phyloP scores from a whole-genome alignment of 441 rosid genomes.

The Gossypium gossypioides region DNA sequence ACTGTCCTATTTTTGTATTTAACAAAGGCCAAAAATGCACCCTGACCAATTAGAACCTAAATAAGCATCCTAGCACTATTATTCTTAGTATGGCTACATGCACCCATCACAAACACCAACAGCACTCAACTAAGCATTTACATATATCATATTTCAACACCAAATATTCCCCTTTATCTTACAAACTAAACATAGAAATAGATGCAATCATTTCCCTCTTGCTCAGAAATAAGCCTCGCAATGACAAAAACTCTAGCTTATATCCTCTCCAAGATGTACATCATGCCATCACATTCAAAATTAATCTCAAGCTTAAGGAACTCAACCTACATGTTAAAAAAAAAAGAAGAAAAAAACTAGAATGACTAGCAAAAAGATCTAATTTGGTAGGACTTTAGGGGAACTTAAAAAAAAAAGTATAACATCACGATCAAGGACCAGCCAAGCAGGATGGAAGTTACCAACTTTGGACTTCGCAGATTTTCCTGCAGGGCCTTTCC shows the following conservation, averaged over 20 bases:
- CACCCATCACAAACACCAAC: background rate
- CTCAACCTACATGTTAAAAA: background rate
- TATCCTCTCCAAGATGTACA: background rate
- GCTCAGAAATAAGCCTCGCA: background rate
- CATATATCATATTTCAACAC: background rate
- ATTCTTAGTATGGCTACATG: background rate
- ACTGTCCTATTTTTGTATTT: background rate
- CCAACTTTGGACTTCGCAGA: constrained; percentile 13
- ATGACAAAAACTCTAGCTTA: background rate
- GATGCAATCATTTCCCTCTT: background rate
- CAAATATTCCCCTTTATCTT: background rate
- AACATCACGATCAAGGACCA: constrained; percentile 12
- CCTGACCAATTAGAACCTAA: background rate
- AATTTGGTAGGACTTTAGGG: background rate
- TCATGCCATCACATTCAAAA: background rate
- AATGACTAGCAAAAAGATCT: background rate
- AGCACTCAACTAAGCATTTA: background rate
- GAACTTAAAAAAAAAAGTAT: background rate
- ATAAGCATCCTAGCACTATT: background rate
- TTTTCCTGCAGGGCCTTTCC: constrained; percentile 11
- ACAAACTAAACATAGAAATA: background rate
- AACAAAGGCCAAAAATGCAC: background rate
- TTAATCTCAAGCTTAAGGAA: background rate
- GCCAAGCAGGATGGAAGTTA: constrained; percentile 8
- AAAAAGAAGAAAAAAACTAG: background rate